Conservation (phyloP, 2,329 filamentous ascomycete genomes). For the Emydomyces testavorans region DNA sequence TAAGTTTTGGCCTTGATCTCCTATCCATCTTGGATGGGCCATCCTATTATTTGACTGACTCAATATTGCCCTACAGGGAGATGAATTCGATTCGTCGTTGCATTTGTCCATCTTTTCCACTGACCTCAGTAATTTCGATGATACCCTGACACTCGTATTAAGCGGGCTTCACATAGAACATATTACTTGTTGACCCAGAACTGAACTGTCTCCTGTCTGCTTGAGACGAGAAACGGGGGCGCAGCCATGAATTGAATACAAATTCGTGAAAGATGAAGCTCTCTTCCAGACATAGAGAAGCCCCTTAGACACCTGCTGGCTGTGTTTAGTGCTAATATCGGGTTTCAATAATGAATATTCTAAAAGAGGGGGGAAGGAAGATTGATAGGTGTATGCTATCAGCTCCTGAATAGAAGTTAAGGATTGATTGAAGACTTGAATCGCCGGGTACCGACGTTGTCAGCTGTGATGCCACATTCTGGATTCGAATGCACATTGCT, state of each 20-base stretch:
- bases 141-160: neutral
- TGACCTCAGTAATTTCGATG: neutral
- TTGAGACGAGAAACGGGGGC: neutral
- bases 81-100: neutral
- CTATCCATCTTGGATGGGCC: constrained; percentile 3
- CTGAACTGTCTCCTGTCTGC: neutral
- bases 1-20: too few relatives aligned
- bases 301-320: neutral
- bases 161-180: constrained; percentile 3
- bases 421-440: too few relatives aligned
- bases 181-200: too few relatives aligned
- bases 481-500: too few relatives aligned
- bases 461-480: too few relatives aligned
- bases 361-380: too few relatives aligned
- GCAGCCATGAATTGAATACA: neutral
- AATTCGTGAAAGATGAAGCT: constrained; percentile 6
- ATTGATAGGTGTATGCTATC: too few relatives aligned
- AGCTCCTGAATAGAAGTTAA: too few relatives aligned
- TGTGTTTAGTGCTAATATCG: neutral
- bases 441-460: too few relatives aligned
- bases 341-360: too few relatives aligned
- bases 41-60: neutral
- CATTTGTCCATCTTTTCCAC: neutral
- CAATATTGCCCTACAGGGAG: constrained; percentile 1
- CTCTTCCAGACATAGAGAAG: neutral